Percentiles rank a stretch among this genome's conserved stretches.
Conservation (phyloP, 1,139 yeast genomes). For the Zhuliangozyma parablackwelliae region DNA sequence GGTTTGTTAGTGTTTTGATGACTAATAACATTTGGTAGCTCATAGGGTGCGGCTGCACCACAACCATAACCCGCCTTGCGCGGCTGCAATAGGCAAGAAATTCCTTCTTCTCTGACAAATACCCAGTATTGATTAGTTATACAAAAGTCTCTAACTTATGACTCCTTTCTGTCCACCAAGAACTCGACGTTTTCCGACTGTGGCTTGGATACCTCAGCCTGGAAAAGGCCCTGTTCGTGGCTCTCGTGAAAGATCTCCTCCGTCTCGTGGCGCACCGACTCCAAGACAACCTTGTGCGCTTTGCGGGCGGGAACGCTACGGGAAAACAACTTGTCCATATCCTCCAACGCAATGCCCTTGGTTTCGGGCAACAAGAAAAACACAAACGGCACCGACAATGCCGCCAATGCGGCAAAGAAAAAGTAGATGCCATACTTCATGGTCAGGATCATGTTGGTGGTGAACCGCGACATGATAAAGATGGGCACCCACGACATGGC, state of each 20-base stretch:
- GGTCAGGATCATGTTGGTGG: conserved; percentile 32
- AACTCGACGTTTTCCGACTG: conserved; percentile 8
- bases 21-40: too few relatives aligned
- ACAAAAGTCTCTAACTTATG: background rate
- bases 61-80: background rate
- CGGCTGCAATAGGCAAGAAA: background rate
- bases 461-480: conserved; percentile 37
- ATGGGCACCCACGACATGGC: conserved; percentile 43
- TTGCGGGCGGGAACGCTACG: conserved; percentile 23
- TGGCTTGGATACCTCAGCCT: conserved; percentile 8
- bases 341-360: conserved; percentile 40
- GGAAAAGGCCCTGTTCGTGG: conserved; percentile 9
- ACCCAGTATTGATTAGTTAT: background rate
- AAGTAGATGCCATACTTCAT: conserved; percentile 41
- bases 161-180: too few relatives aligned
- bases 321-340: conserved; percentile 39
- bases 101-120: background rate
- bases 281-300: conserved; percentile 25
- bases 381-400: conserved; percentile 32
- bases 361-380: conserved; percentile 38
- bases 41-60: background rate
- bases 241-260: conserved; percentile 13
- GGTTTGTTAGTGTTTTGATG: too few relatives aligned
- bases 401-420: conserved; percentile 34
- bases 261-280: conserved; percentile 17